phyloP scores from a whole-genome alignment of 202 grass and related monocot genomes.

The Eragrostis tef region DNA sequence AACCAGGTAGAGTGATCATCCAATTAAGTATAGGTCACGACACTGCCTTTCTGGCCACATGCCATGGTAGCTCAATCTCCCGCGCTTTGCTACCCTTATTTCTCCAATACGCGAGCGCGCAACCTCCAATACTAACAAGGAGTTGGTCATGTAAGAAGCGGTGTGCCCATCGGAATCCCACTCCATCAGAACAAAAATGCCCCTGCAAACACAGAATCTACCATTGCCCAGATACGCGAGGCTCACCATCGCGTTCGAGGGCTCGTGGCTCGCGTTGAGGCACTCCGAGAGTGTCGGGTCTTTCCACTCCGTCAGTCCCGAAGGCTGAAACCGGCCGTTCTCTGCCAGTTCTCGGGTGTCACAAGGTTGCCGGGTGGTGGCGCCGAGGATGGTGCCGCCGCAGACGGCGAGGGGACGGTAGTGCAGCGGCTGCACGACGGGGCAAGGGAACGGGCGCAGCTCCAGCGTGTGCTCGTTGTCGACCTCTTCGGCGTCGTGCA shows the following conservation, averaged over 20 bases:
- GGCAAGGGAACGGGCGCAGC: neutral
- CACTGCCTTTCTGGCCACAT: neutral
- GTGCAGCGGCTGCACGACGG: neutral
- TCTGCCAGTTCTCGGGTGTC: too few species aligned
- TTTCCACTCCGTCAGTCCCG: neutral
- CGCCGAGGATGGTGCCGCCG: neutral
- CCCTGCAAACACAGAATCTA: neutral
- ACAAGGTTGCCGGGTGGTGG: too few species aligned
- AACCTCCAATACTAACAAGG: neutral
- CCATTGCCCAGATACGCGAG: neutral
- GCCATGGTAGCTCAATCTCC: neutral
- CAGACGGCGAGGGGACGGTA: neutral
- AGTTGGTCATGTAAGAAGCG: too few species aligned
- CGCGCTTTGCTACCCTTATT: neutral
- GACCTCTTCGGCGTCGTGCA: neutral
- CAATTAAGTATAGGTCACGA: neutral
- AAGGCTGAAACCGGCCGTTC: too few species aligned
- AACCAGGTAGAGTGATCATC: too few species aligned
- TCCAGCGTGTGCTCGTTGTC: neutral
- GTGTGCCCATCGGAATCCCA: too few species aligned
- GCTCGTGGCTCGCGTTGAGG: neutral
- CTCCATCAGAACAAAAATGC: too few species aligned
- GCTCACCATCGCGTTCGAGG: neutral
- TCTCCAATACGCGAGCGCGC: neutral
- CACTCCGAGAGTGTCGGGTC: neutral